Conservation (phyloP, 108 stramenopile genomes). For the Nitzschia sp. region DNA sequence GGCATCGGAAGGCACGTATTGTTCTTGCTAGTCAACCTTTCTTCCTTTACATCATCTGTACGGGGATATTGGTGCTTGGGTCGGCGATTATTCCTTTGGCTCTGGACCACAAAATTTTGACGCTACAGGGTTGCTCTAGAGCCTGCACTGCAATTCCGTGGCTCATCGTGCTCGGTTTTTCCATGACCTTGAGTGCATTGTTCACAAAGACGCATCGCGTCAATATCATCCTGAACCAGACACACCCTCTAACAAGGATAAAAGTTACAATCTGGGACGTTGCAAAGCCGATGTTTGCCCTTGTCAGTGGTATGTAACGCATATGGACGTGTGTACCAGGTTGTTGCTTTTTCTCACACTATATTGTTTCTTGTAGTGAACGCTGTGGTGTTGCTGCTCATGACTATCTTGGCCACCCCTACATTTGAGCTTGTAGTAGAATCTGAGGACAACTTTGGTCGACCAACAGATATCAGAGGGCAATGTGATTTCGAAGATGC, state of each 20-base stretch:
- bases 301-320: conserved; percentile 13
- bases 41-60: conserved; percentile 46
- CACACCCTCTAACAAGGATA: conserved; percentile 39
- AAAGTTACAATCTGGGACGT: conserved; percentile 48
- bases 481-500: conserved; percentile 27
- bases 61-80: conserved; percentile 52
- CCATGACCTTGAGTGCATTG: conserved; percentile 31
- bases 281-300: conserved; percentile 40
- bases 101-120: conserved; percentile 27
- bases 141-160: conserved; percentile 33
- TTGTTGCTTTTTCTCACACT: too few relatives aligned
- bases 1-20: conserved; percentile 25
- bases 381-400: conserved; percentile 35
- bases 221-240: conserved; percentile 31
- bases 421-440: conserved; percentile 17
- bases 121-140: background rate
- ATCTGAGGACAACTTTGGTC: conserved; percentile 20
- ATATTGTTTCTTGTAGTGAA: conserved; percentile 15
- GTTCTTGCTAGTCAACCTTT: conserved; percentile 45
- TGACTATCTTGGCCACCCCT: conserved; percentile 39
- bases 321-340: background rate
- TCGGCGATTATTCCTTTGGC: conserved; percentile 36
- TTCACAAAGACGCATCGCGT: conserved; percentile 34
- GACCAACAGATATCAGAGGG: conserved; percentile 11
- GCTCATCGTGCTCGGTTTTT: conserved; percentile 45